Evolutionary conservation across 2,329 filamentous ascomycete genomes (phyloP).

Genomic region (Helicocarpus griseus): DNA sequence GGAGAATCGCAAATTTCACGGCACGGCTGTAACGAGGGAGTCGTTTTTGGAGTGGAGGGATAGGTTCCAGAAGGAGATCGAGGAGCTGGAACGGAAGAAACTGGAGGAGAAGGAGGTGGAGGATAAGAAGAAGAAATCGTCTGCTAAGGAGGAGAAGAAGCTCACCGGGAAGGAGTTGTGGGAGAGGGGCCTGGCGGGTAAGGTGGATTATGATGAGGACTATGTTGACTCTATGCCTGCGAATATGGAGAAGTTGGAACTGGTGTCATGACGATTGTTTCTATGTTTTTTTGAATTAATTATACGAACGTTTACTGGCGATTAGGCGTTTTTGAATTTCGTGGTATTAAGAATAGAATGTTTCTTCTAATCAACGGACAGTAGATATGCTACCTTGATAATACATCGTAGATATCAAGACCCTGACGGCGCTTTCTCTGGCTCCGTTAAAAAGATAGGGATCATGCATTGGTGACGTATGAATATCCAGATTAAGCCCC

Average conservation of each 20-base stretch:
- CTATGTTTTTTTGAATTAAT: background rate
- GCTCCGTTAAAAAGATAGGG: too few species aligned
- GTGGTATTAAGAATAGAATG: background rate
- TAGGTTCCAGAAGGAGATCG: constrained; percentile 69
- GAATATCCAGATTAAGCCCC: too few species aligned
- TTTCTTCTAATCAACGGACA: background rate
- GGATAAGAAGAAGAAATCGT: constrained; percentile 71
- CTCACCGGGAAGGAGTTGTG: constrained; percentile 68
- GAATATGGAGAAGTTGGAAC: constrained; percentile 61
- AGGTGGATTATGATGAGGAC: constrained; percentile 57
- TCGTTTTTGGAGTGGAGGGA: constrained; percentile 76
- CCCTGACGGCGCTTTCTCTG: too few species aligned
- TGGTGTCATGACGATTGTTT: constrained; percentile 43
- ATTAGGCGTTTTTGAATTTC: background rate
- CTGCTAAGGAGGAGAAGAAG: constrained; percentile 55
- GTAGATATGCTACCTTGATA: too few species aligned
- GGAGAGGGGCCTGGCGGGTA: constrained; percentile 62
- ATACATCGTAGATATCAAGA: too few species aligned
- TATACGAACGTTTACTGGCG: background rate
- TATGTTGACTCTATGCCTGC: constrained; percentile 52
- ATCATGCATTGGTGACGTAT: too few species aligned
- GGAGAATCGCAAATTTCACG: constrained; percentile 95
- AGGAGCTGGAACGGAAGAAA: constrained; percentile 56
- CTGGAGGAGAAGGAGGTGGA: constrained; percentile 65
- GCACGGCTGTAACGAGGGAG: constrained; percentile 77